A percentile compares a stretch with the other conserved stretches of the same genome.
phyloP scores from a whole-genome alignment of 1,284 basidiomycete species.

The Boletus semigastroideus region DNA sequence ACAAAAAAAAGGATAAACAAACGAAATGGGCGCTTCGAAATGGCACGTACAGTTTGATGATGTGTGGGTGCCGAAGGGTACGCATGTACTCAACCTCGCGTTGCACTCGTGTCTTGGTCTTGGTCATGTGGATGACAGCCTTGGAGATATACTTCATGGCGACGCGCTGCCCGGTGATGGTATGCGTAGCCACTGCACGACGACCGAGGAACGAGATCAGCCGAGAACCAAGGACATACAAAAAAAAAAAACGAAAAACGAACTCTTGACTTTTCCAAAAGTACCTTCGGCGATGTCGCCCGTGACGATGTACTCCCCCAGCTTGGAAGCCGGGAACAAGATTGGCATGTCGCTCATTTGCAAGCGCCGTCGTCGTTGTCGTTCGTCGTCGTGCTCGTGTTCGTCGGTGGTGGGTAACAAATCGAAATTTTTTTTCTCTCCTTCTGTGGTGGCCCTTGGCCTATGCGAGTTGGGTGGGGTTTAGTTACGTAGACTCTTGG shows the following conservation, averaged over 20 bases:
- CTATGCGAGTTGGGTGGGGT: neutral
- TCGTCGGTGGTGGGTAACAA: neutral
- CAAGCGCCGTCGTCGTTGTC: conserved; percentile 13
- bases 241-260: conserved; percentile 35
- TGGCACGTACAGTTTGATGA: conserved; percentile 83
- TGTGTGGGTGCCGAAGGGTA: conserved; percentile 88
- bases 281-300: conserved; percentile 85
- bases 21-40: neutral
- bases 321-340: conserved; percentile 55
- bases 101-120: conserved; percentile 90
- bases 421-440: no score
- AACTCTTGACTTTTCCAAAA: conserved; percentile 98
- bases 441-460: neutral
- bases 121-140: conserved; percentile 88
- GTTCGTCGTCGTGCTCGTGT: conserved; percentile 4
- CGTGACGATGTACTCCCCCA: conserved; percentile 77
- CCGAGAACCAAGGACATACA: conserved; percentile 10
- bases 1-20: no score
- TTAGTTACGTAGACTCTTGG: neutral
- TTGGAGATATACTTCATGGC: conserved; percentile 99
- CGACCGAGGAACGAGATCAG: conserved; percentile 17
- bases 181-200: conserved; percentile 86
- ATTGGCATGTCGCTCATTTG: conserved; percentile 25
- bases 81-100: conserved; percentile 96
- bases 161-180: conserved; percentile 92